phyloP scores from a whole-genome alignment of 1,139 yeast genomes.

The Nakaseomyces glabratus region DNA sequence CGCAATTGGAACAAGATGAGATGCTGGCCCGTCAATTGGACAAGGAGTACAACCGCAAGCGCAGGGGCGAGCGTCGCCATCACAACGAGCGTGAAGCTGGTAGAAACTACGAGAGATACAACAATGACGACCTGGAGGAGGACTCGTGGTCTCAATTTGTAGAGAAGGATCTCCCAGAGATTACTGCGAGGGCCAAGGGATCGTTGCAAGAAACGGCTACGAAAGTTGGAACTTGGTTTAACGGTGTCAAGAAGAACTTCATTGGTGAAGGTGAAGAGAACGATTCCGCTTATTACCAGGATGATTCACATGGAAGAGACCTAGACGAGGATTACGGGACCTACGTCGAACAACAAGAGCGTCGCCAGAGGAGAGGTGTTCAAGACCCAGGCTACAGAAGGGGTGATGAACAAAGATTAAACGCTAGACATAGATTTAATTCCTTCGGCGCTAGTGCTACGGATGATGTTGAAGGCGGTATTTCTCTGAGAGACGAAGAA shows the following conservation, averaged over 20 bases:
- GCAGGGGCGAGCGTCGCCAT: conserved; percentile 1
- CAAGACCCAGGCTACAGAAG: conserved; percentile 9
- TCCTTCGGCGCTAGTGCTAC: conserved; percentile 32
- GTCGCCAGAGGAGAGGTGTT: conserved; percentile 7
- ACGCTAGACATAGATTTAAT: conserved; percentile 30
- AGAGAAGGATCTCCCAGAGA: conserved; percentile 52
- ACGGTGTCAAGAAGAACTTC: conserved; percentile 42
- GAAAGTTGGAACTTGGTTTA: conserved; percentile 76
- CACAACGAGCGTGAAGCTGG: neutral
- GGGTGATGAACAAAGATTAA: conserved; percentile 16
- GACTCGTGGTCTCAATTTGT: conserved; percentile 60
- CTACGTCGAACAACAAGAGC: conserved; percentile 11
- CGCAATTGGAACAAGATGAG: conserved; percentile 69
- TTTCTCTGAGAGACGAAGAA: conserved; percentile 42
- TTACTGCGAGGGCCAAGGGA: conserved; percentile 60
- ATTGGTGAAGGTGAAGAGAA: conserved; percentile 18
- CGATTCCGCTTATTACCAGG: conserved; percentile 21
- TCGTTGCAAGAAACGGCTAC: conserved; percentile 80
- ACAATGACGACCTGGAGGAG: conserved; percentile 34
- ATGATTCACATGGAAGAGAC: conserved; percentile 15
- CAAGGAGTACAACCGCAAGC: conserved; percentile 45
- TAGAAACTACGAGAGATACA: conserved; percentile 17
- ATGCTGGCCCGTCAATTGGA: conserved; percentile 74
- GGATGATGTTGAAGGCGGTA: conserved; percentile 50
- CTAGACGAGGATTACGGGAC: conserved; percentile 10